Base-by-base conservation (phyloP, 2,329 filamentous ascomycete genomes). In the Nannizziopsis arthrosporioides region DNA sequence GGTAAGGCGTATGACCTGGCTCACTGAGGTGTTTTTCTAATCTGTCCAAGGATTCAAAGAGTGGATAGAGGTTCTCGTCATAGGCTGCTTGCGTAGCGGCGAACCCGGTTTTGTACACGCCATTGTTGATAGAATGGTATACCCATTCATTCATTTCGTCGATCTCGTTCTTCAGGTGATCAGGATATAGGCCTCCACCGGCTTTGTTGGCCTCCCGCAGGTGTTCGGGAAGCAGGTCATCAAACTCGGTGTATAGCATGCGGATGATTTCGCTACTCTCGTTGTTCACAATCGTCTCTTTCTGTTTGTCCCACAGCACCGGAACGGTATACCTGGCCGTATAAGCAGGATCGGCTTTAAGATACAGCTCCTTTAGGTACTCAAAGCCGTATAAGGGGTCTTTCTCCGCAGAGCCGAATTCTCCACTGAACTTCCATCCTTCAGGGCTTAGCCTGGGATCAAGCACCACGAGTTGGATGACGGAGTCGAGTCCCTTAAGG, bases 191-290 rank as follows among this genome's bases (percentile, higher is more conserved):
- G 11, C 78, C 74, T 2, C 84, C 66, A 1, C 63, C 62, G 0
- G 69, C 67, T 42, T 67, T 69, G 48, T 68, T 74, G 1, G 38
- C 59, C 54, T 82, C 79, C 48, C 75, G 75, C 57, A 76, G 70
- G 55, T 78, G 62, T 2, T 73, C 69, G 0, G 74, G 74, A 18
- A 86, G 61, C 27, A 84, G 62, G 44, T 75, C 73, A 59, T 94
- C 80, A 59, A 94, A 94, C 61, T 77, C 82, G 15, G 72, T 73
- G 58, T 82, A 83, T 47, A 94, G 69, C 82, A 93, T 92, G 56
- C 87, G 78, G 58, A 93, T 78, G 62, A 93, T 92, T 69, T 93
- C 87, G 56, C 79, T 82, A 63, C 82, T 87, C 73, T 93, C 87
- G 57, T 94, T 94, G 73, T 76, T 90, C 54, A 93, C 85, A 57